Evolutionary conservation across 202 grass and related monocot genomes (phyloP), one percentile per base, ranked within the genome.

Genomic region (Eragrostis tef): DNA sequence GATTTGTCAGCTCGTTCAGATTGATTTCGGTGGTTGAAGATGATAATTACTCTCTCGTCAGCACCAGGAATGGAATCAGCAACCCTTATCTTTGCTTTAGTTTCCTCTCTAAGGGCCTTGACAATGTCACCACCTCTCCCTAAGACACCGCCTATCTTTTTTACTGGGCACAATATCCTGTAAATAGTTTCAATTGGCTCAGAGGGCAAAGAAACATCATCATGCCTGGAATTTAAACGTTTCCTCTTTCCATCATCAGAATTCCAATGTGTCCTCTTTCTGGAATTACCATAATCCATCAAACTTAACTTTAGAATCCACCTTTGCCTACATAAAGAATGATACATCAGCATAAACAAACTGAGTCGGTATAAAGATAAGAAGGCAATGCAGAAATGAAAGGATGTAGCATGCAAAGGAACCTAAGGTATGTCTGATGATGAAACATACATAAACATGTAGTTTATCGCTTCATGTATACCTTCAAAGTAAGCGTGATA

Each of bases 41-140:
- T 91, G 39, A 91, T 91, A 86, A 94, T 82, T 62, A 94, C 90
- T 82, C 95, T 95, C 78, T 99, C 96, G 0, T 99, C 96, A 16
- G 96, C 93, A 73, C 96, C 90, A 68, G 90, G 88, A 92, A 99
- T 93, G 79, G 93, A 82, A 92, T 99, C 92, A 64, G 90, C 93
- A 82, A 99, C 90, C 70, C 91, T 84, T 89, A 95, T 99, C 83
- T 99, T 99, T 71, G 96, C 87, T 91, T 91, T 92, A 62, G 96
- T 95, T 76, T 95, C 90, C 46, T 90, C 88, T 81, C 93, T 91
- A 54, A 95, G 83, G 53, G 90, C 75, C 70, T 95, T 95, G 71
- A 99, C 90, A 86, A 99, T 80, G 39, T 90, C 90, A 81, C 96
- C 96, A 67, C 93, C 96, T 77, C 85, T 92, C 26, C 96, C 96